phyloP scores from a whole-genome alignment of 495 filamentous ascomycete species.

The Talaromyces stipitatus region DNA sequence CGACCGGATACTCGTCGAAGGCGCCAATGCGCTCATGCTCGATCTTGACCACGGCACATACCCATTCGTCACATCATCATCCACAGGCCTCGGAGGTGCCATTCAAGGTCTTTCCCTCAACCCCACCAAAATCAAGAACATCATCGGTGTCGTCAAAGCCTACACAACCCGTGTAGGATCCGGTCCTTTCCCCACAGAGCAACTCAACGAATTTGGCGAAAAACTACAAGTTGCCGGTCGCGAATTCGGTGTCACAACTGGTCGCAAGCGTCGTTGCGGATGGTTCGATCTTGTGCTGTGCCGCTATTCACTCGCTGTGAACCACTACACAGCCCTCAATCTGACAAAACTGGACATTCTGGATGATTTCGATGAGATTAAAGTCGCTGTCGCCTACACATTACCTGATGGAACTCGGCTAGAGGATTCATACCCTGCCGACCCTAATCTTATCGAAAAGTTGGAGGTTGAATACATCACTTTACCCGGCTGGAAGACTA shows the following conservation, averaged over 20 bases:
- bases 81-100: constrained; percentile 67
- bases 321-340: constrained; percentile 73
- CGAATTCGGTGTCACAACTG: constrained; percentile 79
- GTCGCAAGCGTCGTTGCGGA: constrained; percentile 75
- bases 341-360: constrained; percentile 86
- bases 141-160: constrained; percentile 86
- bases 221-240: constrained; percentile 55
- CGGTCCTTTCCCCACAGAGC: constrained; percentile 82
- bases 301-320: constrained; percentile 63
- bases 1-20: constrained; percentile 69
- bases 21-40: constrained; percentile 81
- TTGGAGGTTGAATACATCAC: constrained; percentile 60
- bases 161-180: constrained; percentile 67
- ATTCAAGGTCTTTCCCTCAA: constrained; percentile 59
- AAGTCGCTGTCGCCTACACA: constrained; percentile 68
- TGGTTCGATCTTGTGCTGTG: constrained; percentile 89
- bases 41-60: constrained; percentile 75
- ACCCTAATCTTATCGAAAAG: constrained; percentile 53
- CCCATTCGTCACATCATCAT: constrained; percentile 77
- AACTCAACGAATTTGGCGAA: constrained; percentile 56
- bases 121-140: constrained; percentile 42
- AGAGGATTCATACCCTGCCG: constrained; percentile 58
- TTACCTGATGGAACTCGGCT: constrained; percentile 44
- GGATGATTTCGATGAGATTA: constrained; percentile 73
- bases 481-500: constrained; percentile 69